A percentile compares a stretch with the other conserved stretches of the same genome.
Conservation (phyloP, 1,284 basidiomycete species). For the Cutaneotrichosporon cavernicola region DNA sequence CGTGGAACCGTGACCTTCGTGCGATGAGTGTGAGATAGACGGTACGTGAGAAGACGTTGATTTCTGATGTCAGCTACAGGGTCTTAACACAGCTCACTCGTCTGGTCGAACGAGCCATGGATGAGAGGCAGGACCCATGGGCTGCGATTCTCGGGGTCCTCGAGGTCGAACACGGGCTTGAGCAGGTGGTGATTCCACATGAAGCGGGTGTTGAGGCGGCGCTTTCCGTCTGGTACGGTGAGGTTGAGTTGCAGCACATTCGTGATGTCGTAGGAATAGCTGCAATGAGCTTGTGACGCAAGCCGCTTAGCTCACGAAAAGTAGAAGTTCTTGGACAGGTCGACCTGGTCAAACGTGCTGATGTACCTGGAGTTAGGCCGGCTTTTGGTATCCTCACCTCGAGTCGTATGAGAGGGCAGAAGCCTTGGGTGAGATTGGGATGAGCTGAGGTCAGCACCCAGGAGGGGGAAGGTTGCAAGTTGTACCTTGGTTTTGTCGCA, state of each 20-base stretch:
- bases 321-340: conserved; percentile 98
- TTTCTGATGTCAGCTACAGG: conserved; percentile 60
- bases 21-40: conserved; percentile 94
- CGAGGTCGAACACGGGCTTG: conserved; percentile 59
- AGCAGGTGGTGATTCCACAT: conserved; percentile 96
- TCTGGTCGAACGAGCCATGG: conserved; percentile 92
- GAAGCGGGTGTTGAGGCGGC: conserved; percentile 76
- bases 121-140: conserved; percentile 91
- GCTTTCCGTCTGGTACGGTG: conserved; percentile 57
- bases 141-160: conserved; percentile 59
- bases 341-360: conserved; percentile 94
- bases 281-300: conserved; percentile 44
- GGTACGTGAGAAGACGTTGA: conserved; percentile 84
- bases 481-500: conserved; percentile 84
- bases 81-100: conserved; percentile 65
- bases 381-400: conserved; percentile 50
- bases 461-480: neutral
- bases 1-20: conserved; percentile 89
- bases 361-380: conserved; percentile 58
- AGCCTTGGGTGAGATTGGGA: conserved; percentile 46
- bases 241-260: conserved; percentile 92
- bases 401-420: conserved; percentile 81
- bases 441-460: conserved; percentile 33
- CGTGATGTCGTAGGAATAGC: conserved; percentile 95
- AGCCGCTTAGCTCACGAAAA: conserved; percentile 67